A percentile compares a stretch with the other conserved stretches of the same genome.
Conservation (phyloP, 2,329 filamentous ascomycete species). For the Exophiala calicioides region DNA sequence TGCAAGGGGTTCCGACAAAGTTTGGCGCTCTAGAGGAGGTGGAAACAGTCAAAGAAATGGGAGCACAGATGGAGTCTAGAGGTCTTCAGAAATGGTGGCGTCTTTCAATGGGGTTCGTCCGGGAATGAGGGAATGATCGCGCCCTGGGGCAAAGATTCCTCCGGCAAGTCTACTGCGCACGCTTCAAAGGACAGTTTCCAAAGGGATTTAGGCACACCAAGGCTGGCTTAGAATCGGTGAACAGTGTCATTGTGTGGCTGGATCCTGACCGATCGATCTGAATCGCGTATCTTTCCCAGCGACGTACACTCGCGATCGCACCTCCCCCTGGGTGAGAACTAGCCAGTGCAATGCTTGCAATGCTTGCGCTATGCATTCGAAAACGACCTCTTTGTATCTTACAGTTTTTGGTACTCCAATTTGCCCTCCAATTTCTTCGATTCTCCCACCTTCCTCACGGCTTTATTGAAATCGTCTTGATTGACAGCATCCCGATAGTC, state of each 20-base stretch:
- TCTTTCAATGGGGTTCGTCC: conserved; percentile 61
- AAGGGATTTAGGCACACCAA: too few species aligned
- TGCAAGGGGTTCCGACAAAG: neutral
- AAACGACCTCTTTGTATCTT: conserved; percentile 36
- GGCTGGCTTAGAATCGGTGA: too few species aligned
- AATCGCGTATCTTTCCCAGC: too few species aligned
- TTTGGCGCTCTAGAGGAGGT: conserved; percentile 56
- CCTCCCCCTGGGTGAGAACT: neutral
- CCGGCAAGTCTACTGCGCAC: too few species aligned
- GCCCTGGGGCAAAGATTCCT: too few species aligned
- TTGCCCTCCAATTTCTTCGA: conserved; percentile 98
- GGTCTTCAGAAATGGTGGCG: conserved; percentile 68
- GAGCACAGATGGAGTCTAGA: conserved; percentile 59
- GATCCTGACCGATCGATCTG: too few species aligned
- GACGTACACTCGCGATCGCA: too few species aligned
- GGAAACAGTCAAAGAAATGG: conserved; percentile 66
- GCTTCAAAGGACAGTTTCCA: too few species aligned
- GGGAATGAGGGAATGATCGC: conserved; percentile 19
- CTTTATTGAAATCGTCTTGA: conserved; percentile 99
- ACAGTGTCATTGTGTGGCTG: too few species aligned
- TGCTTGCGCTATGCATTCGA: conserved; percentile 16
- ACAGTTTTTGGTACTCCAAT: conserved; percentile 95
- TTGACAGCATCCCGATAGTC: conserved; percentile 94
- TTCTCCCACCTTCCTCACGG: conserved; percentile 94
- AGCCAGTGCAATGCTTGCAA: too few species aligned